These are phyloP conservation scores for Fusarium sp. DNA, from an alignment of 2,329 filamentous ascomycete genomes.

Conservation along the genomic window DNA sequence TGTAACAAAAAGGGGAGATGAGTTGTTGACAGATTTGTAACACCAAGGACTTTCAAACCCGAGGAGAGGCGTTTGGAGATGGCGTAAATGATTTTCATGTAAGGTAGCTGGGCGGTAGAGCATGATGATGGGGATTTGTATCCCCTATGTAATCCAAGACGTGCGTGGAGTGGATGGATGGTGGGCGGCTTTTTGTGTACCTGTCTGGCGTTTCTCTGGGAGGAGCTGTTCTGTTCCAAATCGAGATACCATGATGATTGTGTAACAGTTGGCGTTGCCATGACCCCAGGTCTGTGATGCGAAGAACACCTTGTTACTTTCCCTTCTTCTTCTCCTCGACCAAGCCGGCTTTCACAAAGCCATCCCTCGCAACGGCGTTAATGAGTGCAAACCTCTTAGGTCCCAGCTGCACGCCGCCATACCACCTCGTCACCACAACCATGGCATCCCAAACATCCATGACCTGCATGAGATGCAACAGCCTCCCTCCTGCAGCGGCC, in stretches of 20 bases:
- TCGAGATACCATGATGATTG: conserved; percentile 38
- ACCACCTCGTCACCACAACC: conserved; percentile 95
- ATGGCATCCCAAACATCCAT: conserved; percentile 95
- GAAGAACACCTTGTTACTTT: conserved; percentile 24
- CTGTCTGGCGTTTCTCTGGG: conserved; percentile 34
- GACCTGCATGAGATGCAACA: conserved; percentile 91
- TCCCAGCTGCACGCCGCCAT: conserved; percentile 89
- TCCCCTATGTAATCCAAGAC: conserved; percentile 8
- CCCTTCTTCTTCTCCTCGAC: conserved; percentile 63
- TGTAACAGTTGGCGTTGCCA: neutral
- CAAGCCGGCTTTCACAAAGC: conserved; percentile 80
- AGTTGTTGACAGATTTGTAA: conserved; percentile 16
- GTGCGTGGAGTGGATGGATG: neutral
- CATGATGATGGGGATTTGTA: neutral
- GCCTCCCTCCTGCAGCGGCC: conserved; percentile 84
- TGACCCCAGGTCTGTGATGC: conserved; percentile 23
- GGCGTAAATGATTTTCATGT: conserved; percentile 26
- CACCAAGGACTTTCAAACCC: conserved; percentile 18
- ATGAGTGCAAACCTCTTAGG: conserved; percentile 92
- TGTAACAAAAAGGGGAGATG: neutral
- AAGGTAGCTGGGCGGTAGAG: conserved; percentile 1
- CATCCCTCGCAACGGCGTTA: conserved; percentile 86
- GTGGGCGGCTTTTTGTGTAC: conserved; percentile 20
- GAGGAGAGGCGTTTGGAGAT: conserved; percentile 20
- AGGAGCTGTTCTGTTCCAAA: conserved; percentile 24